Percentiles rank a stretch among this genome's conserved stretches.
phyloP scores from a whole-genome alignment of 139 green algal species.

The Chloropicon primus region DNA sequence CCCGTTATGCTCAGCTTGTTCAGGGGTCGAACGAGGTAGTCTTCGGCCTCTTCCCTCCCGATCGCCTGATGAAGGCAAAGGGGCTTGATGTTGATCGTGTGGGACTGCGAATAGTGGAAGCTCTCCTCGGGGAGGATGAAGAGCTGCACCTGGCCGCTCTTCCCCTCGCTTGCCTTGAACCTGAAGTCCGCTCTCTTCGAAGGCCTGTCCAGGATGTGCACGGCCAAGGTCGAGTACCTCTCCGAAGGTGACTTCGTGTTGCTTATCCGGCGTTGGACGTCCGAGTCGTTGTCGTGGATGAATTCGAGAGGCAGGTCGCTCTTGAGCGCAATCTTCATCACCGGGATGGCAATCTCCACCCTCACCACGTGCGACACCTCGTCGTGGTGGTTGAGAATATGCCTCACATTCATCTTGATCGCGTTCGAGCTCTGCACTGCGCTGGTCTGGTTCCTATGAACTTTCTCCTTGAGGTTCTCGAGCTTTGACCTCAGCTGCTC shows the following conservation, averaged over 20 bases:
- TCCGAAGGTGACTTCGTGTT: neutral
- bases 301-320: constrained; percentile 29
- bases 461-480: constrained; percentile 17
- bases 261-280: neutral
- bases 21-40: neutral
- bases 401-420: constrained; percentile 13
- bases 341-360: constrained; percentile 39
- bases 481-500: constrained; percentile 26
- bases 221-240: neutral
- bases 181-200: neutral
- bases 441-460: neutral
- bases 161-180: constrained; percentile 11
- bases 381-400: constrained; percentile 30
- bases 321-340: constrained; percentile 42
- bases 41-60: neutral
- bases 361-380: constrained; percentile 43
- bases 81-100: constrained; percentile 31
- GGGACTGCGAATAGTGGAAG: neutral
- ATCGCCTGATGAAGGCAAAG: constrained; percentile 43
- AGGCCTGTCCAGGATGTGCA: neutral
- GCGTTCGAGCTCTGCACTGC: neutral
- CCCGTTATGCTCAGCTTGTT: constrained; percentile 17
- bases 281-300: neutral
- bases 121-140: constrained; percentile 28
- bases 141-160: constrained; percentile 15